Base-by-base conservation (phyloP, 441 rosid species). In the Erysimum cheiri region DNA sequence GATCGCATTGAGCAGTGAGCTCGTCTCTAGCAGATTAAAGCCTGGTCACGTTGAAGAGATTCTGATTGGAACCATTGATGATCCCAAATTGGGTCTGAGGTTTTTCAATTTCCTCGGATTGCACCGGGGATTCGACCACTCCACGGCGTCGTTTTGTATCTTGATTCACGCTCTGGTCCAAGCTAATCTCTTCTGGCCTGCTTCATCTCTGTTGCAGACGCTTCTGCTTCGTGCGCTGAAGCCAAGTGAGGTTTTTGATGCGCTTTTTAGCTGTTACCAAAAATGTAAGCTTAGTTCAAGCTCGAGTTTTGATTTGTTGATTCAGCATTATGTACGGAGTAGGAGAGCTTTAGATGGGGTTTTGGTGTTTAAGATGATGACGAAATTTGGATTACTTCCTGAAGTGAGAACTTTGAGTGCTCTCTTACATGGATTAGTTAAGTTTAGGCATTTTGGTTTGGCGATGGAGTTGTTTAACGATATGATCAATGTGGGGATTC, bases 21-120 rank as follows among this genome's bases (percentile, higher is more conserved):
- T 69, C 22, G 68, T 89, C 37, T 60, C 80, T 0, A 47, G 60
- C 22, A 61, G 73, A 3, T 64, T 94, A 37, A 79, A 77, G 69
- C 78, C 87, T n/a, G 60, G 19, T 54, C 97, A 88, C 40, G 85
- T 94, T 7, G 98, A 94, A 77, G 67, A 76, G 60, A 72, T 91
- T 58, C 71, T 91, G 66, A 64, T 84, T 61, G 84, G 73, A 40
- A 82, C 86, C 63, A 72, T 90, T 0, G 92, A 88, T 60, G 92
- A 91, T 74, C 79, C 92, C 65, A 83, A 80, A 85, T 80, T 94
- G 31, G 90, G 92, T 70, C 76, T 89, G 31, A 75, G 95, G 69
- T 91, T 91, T 79, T 94, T 94, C 79, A 94, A 94, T 74, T 94
- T 87, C 78, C 80, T 94, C 7, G 98, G 92, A 31, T 70, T 93